phyloP scores from a whole-genome alignment of 768 basidiomycete genomes.

The Boletus insuetus region DNA sequence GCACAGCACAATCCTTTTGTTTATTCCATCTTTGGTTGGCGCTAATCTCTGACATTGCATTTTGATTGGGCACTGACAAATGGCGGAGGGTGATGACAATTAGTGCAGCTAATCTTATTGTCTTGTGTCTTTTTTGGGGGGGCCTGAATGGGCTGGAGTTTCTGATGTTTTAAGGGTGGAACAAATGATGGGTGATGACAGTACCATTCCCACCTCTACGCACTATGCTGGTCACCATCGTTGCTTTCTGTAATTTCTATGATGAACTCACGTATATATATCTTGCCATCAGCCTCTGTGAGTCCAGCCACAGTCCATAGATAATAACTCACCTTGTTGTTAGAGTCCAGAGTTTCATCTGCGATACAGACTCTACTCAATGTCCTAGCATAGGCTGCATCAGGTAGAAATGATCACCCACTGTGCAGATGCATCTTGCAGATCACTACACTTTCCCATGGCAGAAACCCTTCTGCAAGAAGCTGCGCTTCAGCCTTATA shows the following conservation, averaged over 20 bases:
- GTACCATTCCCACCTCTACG: background rate
- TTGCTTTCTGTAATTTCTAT: background rate
- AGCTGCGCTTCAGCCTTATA: background rate
- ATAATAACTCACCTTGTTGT: background rate
- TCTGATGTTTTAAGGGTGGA: background rate
- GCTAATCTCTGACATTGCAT: no score
- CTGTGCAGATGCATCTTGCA: background rate
- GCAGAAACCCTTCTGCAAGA: background rate
- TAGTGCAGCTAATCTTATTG: no score
- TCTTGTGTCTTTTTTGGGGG: no score
- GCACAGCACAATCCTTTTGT: no score
- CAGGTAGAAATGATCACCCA: background rate
- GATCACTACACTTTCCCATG: background rate
- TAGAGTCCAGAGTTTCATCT: background rate
- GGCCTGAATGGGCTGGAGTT: background rate
- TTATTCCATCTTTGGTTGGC: no score
- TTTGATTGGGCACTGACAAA: background rate
- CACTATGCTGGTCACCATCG: background rate
- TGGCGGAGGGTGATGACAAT: background rate
- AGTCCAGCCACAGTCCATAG: background rate
- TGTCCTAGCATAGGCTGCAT: background rate
- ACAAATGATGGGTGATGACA: background rate
- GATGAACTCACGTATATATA: background rate
- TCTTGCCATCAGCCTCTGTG: background rate
- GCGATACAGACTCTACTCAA: background rate